Conservation (phyloP, 2,329 filamentous ascomycete genomes). For the Aspergillus thermomutatus region DNA sequence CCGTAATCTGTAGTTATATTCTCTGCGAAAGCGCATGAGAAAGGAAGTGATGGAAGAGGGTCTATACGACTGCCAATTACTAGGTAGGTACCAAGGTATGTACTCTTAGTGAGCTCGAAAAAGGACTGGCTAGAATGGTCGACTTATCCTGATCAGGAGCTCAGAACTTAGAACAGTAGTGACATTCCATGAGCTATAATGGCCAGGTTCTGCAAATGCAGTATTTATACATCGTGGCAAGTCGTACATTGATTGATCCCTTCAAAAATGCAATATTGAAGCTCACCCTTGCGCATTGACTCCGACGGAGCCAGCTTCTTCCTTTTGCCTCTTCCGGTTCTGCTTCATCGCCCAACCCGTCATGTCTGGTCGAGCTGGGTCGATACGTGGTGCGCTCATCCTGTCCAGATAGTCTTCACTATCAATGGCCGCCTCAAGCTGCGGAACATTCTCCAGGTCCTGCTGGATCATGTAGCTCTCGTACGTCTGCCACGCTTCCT, state of each 20-base stretch:
- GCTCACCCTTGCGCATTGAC: slow-evolving; percentile 15
- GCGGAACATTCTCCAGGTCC: slow-evolving; percentile 42
- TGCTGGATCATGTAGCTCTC: slow-evolving; percentile 65
- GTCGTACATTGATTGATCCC: slow-evolving; percentile 5
- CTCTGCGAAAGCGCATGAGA: not conserved
- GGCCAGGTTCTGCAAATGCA: not conserved
- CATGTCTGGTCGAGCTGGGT: slow-evolving; percentile 42
- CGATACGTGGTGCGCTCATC: slow-evolving; percentile 56
- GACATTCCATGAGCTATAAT: not conserved
- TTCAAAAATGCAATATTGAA: not conserved
- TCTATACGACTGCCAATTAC: not conserved
- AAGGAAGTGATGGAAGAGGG: not conserved
- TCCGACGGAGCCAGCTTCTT: slow-evolving; percentile 14
- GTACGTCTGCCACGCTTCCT: slow-evolving; percentile 72
- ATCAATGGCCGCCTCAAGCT: slow-evolving; percentile 54
- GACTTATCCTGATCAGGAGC: not conserved
- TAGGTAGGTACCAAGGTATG: no score
- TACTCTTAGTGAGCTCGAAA: not conserved
- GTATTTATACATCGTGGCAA: not conserved
- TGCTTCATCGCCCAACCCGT: slow-evolving; percentile 45
- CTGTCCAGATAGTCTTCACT: slow-evolving; percentile 61
- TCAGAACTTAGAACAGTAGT: not conserved
- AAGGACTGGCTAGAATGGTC: not conserved
- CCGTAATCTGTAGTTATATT: not conserved
- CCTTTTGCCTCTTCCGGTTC: slow-evolving; percentile 35